Evolutionary conservation across 257 asterid genomes (phyloP).

Genomic region (Vinca minor): DNA sequence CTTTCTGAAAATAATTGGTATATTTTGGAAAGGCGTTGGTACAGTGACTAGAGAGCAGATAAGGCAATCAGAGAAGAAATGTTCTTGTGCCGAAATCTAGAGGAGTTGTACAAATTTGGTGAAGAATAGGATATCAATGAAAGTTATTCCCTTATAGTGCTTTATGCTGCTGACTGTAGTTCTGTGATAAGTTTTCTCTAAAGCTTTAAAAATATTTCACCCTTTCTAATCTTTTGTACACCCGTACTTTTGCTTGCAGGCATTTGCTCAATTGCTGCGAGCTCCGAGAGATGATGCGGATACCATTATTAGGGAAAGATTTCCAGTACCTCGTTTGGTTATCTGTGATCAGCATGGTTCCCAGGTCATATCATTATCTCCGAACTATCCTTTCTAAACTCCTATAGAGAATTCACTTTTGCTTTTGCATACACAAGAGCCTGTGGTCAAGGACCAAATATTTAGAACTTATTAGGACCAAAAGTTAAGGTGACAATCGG

Average conservation of each 20-base stretch:
- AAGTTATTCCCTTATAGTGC: not conserved
- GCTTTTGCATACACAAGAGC: not conserved
- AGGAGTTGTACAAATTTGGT: not conserved
- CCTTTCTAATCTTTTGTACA: constrained; percentile 13
- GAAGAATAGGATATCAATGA: not conserved
- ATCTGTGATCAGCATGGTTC: constrained; percentile 95
- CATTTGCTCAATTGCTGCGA: constrained; percentile 72
- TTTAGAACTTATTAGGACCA: not conserved
- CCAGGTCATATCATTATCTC: constrained; percentile 44
- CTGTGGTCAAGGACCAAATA: no score
- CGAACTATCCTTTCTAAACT: not conserved
- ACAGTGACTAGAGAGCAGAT: not conserved
- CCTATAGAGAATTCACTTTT: not conserved
- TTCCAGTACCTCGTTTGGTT: constrained; percentile 94
- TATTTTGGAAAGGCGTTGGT: not conserved
- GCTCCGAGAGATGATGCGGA: constrained; percentile 80
- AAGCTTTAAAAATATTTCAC: not conserved
- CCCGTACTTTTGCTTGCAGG: constrained; percentile 35
- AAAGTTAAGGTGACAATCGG: not conserved
- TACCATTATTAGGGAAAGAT: constrained; percentile 59
- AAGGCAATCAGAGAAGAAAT: not conserved
- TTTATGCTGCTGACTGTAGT: not conserved
- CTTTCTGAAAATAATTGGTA: not conserved
- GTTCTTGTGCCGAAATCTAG: not conserved
- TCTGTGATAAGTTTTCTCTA: not conserved